Conservation (phyloP, 768 basidiomycete species). For the Leccinum variicolor region DNA sequence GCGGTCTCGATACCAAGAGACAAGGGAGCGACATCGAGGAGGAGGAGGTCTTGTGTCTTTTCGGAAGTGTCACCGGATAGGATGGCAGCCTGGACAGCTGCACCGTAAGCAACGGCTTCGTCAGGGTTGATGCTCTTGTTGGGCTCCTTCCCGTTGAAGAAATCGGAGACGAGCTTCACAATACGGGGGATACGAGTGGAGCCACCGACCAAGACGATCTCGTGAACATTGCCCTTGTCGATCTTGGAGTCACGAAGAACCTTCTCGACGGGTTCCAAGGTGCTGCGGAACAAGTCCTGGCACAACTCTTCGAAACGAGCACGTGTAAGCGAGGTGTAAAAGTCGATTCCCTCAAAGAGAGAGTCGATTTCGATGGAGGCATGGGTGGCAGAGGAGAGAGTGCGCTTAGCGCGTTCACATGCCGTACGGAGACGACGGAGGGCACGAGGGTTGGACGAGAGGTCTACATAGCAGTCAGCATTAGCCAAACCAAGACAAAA, state of each 20-base stretch:
- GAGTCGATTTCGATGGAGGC: constrained; percentile 99
- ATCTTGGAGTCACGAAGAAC: constrained; percentile 98
- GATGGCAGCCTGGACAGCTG: constrained; percentile 97
- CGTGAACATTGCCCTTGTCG: constrained; percentile 92
- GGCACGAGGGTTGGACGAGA: constrained; percentile 90
- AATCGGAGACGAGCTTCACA: constrained; percentile 96
- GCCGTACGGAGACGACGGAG: constrained; percentile 96
- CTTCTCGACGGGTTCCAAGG: constrained; percentile 95
- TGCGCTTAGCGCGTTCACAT: constrained; percentile 98
- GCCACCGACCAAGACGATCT: constrained; percentile 97
- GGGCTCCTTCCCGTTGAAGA: constrained; percentile 98
- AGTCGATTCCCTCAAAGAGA: constrained; percentile 95
- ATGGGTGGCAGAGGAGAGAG: constrained; percentile 93
- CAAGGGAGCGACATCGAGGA: constrained; percentile 90
- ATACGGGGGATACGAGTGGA: constrained; percentile 98
- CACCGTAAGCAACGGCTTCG: constrained; percentile 98
- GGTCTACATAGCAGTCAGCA: constrained; percentile 45
- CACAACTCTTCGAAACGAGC: constrained; percentile 97
- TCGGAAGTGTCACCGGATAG: constrained; percentile 97
- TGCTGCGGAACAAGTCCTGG: constrained; percentile 91
- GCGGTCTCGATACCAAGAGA: constrained; percentile 97
- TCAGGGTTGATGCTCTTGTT: constrained; percentile 99
- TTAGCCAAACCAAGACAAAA: neutral
- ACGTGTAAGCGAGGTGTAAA: constrained; percentile 97
- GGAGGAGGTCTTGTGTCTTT: constrained; percentile 93